phyloP scores from a whole-genome alignment of 345 rosid species.

The Noccaea caerulescens region DNA sequence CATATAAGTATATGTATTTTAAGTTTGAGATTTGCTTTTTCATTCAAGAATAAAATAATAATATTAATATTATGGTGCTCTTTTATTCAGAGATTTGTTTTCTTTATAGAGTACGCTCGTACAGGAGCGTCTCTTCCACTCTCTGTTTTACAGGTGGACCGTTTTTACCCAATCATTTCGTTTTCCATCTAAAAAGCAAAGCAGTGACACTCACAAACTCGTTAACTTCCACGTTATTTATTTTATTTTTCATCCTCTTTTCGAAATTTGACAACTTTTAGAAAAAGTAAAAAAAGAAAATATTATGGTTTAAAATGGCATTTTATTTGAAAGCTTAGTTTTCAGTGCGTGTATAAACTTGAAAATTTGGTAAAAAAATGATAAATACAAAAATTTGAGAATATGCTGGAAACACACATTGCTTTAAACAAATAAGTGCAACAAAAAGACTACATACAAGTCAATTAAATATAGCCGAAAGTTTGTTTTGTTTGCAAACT shows the following conservation, averaged over 20 bases:
- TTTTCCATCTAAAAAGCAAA: conserved; percentile 27
- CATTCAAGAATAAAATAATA: conserved; percentile 1
- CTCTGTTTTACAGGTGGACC: conserved; percentile 43
- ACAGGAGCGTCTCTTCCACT: conserved; percentile 57
- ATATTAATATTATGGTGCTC: not conserved
- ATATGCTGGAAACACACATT: not conserved
- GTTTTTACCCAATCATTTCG: conserved; percentile 45
- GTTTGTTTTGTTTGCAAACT: conserved; percentile 24
- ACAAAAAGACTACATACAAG: conserved; percentile 35
- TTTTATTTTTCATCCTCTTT: conserved; percentile 17
- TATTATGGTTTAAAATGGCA: not conserved
- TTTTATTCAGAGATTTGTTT: conserved; percentile 33
- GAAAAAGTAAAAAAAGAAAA: not conserved
- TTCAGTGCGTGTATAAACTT: not conserved
- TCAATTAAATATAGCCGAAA: conserved; percentile 45
- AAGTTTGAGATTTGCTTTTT: conserved; percentile 32
- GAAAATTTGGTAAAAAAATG: not conserved
- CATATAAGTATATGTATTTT: conserved; percentile 36
- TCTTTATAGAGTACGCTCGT: conserved; percentile 30
- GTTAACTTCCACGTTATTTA: conserved; percentile 22
- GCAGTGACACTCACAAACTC: conserved; percentile 26
- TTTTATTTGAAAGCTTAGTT: not conserved
- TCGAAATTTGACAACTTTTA: not conserved
- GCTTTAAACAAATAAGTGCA: conserved; percentile 14
- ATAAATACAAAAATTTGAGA: not conserved